Base-by-base conservation (phyloP, 495 filamentous ascomycete genomes). In the Echria macrotheca region DNA sequence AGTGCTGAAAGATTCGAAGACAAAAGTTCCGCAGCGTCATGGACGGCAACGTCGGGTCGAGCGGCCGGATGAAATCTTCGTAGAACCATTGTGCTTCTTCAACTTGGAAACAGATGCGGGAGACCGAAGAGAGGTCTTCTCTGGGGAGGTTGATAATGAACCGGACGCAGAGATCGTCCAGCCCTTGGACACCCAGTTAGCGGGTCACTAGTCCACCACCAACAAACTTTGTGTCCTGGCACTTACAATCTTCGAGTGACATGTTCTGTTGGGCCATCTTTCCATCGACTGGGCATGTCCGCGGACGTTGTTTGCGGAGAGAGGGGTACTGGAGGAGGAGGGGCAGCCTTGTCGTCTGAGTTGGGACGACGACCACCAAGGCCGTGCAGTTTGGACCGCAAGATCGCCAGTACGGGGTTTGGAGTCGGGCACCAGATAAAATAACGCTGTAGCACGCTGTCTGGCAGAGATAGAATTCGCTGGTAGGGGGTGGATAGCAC, bases 21-120 rank as follows among this genome's bases (percentile, higher is more conserved):
- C 83, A 87, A 66, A 98, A 98, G 22, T 72, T 78, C 38, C 86
- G 82, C 8, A 97, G 78, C 28, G 82, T 82, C 67, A 97, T 81
- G 1, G 85, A 88, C 5, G 94, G 94, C 3, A 97, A 71, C 25
- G 75, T 74, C 7, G 89, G 89, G 61, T 96, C 88, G 45, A 91
- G 72, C 24, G 89, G 90, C 28, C 94, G 86, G 67, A 98, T 87
- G 62, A 97, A 98, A 68, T 98, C 93, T 69, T 97, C 94, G 81
- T 96, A 98, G 67, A 90, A 97, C 93, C 93, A 98, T 85, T 98
- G 93, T 61, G 93, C 93, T 62, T 96, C 94, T 68, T 98, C 93
- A 47, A 98, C 85, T 71, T 96, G 91, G 67, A 98, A 98, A 68
- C 90, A 96, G 61, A 97, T 89, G 54, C 93, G 87, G 60, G 91